phyloP scores from a whole-genome alignment of 441 rosid species.

The Melianthus villosus region DNA sequence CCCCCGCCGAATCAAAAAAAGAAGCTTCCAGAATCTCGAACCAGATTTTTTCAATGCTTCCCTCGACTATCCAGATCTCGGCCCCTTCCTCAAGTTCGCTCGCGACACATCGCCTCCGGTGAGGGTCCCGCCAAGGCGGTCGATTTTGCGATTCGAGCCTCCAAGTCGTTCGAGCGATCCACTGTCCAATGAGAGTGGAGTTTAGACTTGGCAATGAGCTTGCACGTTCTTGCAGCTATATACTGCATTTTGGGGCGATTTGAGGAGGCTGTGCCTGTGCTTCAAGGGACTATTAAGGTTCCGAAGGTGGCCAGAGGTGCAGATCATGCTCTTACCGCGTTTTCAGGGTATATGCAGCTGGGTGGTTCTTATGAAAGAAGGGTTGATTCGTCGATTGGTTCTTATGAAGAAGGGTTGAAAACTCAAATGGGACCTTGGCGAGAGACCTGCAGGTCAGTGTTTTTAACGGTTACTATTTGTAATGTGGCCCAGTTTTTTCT shows the following conservation, averaged over 20 bases:
- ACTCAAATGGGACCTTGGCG: slow-evolving; percentile 91
- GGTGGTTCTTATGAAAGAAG: slow-evolving; percentile 86
- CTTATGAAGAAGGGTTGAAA: slow-evolving; percentile 77
- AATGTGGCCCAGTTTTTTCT: no score
- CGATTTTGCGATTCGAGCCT: slow-evolving; percentile 77
- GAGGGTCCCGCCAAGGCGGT: slow-evolving; percentile 77
- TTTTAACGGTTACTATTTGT: no score
- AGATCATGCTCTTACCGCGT: slow-evolving; percentile 86
- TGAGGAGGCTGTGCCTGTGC: slow-evolving; percentile 77
- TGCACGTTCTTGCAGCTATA: slow-evolving; percentile 82
- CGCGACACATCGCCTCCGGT: slow-evolving; percentile 88
- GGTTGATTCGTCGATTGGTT: slow-evolving; percentile 66
- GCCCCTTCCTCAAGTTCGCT: slow-evolving; percentile 80
- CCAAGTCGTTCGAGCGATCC: slow-evolving; percentile 76
- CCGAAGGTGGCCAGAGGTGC: slow-evolving; percentile 57
- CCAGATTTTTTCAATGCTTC: slow-evolving; percentile 36
- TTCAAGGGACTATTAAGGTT: slow-evolving; percentile 62
- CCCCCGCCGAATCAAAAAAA: slow-evolving; percentile 68
- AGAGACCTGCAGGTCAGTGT: slow-evolving; percentile 83
- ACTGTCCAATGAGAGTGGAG: slow-evolving; percentile 59
- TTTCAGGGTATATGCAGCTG: slow-evolving; percentile 88
- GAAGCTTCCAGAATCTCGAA: slow-evolving; percentile 50
- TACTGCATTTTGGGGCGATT: slow-evolving; percentile 83
- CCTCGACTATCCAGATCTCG: slow-evolving; percentile 94
- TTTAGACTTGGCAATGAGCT: slow-evolving; percentile 86